Conservation (phyloP, 371 early-diverging fungal species). For the Massospora cicadina region DNA sequence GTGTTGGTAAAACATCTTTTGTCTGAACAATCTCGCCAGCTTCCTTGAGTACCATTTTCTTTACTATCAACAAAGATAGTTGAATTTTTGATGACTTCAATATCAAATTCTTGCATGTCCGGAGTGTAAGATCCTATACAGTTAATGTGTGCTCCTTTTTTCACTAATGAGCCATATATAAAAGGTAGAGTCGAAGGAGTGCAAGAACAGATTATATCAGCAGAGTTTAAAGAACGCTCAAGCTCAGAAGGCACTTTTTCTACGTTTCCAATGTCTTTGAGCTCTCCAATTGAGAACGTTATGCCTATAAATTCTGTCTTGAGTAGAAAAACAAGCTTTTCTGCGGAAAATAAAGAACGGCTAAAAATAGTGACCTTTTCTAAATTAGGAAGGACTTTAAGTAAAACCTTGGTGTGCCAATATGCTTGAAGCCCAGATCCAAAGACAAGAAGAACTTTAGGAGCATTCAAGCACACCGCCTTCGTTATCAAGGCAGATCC, state of each 20-base stretch:
- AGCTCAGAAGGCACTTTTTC: not conserved
- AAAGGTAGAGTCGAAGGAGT: slow-evolving; percentile 30
- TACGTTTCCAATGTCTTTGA: not conserved
- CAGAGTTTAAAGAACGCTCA: slow-evolving; percentile 11
- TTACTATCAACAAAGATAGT: slow-evolving; percentile 29
- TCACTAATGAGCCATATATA: slow-evolving; percentile 29
- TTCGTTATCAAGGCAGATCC: slow-evolving; percentile 36
- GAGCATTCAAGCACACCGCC: slow-evolving; percentile 1
- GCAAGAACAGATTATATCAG: slow-evolving; percentile 39
- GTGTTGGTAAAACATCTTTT: slow-evolving; percentile 16
- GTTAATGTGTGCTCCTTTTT: slow-evolving; percentile 30
- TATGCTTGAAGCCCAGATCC: slow-evolving; percentile 40
- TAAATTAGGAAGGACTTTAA: slow-evolving; percentile 22
- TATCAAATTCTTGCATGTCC: slow-evolving; percentile 41
- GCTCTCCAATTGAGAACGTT: not conserved
- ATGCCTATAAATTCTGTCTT: not conserved
- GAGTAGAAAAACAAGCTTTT: not conserved
- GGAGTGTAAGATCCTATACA: slow-evolving; percentile 37
- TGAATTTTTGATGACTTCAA: slow-evolving; percentile 21
- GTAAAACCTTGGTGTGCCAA: slow-evolving; percentile 33
- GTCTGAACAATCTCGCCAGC: slow-evolving; percentile 36
- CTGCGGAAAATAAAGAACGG: not conserved
- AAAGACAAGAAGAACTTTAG: slow-evolving; percentile 25
- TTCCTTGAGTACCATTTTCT: slow-evolving; percentile 27
- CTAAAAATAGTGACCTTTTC: not conserved